Evolutionary conservation across 2,329 filamentous ascomycete species (phyloP).

Genomic region (Huntiella moniliformis): DNA sequence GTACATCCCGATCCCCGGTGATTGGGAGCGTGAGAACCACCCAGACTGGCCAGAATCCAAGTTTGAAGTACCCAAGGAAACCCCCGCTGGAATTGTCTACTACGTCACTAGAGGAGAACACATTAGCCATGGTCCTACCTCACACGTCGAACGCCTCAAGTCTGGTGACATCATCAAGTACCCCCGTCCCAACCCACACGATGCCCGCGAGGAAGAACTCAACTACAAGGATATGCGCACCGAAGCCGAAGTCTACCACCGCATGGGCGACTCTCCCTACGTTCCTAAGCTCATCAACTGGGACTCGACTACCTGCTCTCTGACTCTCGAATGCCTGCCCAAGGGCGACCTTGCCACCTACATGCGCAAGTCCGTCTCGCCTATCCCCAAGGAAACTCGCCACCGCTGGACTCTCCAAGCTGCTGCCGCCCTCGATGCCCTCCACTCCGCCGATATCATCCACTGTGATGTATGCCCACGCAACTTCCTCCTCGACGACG

Average conservation of each 20-base stretch:
- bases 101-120: conserved; percentile 14
- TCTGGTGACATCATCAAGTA: conserved; percentile 15
- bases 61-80: conserved; percentile 13
- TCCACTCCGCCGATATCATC: conserved; percentile 21
- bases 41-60: conserved; percentile 14
- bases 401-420: conserved; percentile 18
- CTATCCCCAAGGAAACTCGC: conserved; percentile 13
- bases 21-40: conserved; percentile 13
- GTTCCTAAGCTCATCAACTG: conserved; percentile 14
- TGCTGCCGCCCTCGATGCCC: conserved; percentile 18
- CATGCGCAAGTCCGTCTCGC: conserved; percentile 11
- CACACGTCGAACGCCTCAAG: conserved; percentile 14
- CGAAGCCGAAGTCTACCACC: conserved; percentile 16
- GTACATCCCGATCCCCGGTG: conserved; percentile 13
- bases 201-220: conserved; percentile 13
- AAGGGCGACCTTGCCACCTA: conserved; percentile 16
- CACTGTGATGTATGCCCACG: conserved; percentile 23
- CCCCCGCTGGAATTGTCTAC: conserved; percentile 13
- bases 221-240: conserved; percentile 12
- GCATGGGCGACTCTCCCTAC: conserved; percentile 13
- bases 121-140: conserved; percentile 12
- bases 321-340: conserved; percentile 16
- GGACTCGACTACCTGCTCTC: conserved; percentile 13
- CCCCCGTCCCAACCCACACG: conserved; percentile 14
- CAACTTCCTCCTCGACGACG: conserved; percentile 21